These are phyloP conservation scores for Dendrobium catenatum DNA, from an alignment of 106 monocot species.

Conservation along the genomic window DNA sequence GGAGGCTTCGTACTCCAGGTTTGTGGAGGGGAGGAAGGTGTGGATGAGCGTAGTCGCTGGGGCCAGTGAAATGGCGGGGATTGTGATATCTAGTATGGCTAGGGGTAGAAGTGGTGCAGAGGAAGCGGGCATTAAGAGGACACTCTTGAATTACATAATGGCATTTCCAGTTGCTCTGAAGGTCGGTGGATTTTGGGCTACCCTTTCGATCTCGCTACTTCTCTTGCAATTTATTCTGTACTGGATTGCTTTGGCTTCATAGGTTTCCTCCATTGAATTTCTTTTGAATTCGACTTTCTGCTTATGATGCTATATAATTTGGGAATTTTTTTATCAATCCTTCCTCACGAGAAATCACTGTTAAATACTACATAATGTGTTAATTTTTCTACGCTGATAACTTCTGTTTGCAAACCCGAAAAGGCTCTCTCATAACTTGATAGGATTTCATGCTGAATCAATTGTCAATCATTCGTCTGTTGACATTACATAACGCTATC, in stretches of 20 bases:
- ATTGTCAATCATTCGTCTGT: too few species aligned
- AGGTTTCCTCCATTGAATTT: not conserved
- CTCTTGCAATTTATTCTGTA: not conserved
- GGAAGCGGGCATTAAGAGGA: conserved; percentile 24
- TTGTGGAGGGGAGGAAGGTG: conserved; percentile 71
- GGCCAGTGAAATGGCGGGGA: conserved; percentile 47
- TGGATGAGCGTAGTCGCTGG: conserved; percentile 70
- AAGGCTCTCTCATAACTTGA: too few species aligned
- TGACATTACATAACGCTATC: too few species aligned
- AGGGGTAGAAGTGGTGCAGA: conserved; percentile 2
- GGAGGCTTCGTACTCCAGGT: conserved; percentile 90
- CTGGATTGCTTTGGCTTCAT: not conserved
- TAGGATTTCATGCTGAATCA: too few species aligned
- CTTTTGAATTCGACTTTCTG: not conserved
- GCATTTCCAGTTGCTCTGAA: conserved; percentile 89
- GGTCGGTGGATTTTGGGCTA: conserved; percentile 25
- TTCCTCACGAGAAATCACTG: not conserved
- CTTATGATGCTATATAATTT: too few species aligned
- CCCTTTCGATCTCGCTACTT: not conserved
- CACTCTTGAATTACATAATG: conserved; percentile 67
- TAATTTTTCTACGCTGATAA: not conserved
- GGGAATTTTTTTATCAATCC: too few species aligned
- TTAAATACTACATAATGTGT: not conserved
- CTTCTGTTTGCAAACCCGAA: not conserved
- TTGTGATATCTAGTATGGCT: conserved; percentile 30